Evolutionary conservation across 345 rosid genomes (phyloP), one percentile per base, ranked within the genome.

Genomic region (Citrus cavaleriei): DNA sequence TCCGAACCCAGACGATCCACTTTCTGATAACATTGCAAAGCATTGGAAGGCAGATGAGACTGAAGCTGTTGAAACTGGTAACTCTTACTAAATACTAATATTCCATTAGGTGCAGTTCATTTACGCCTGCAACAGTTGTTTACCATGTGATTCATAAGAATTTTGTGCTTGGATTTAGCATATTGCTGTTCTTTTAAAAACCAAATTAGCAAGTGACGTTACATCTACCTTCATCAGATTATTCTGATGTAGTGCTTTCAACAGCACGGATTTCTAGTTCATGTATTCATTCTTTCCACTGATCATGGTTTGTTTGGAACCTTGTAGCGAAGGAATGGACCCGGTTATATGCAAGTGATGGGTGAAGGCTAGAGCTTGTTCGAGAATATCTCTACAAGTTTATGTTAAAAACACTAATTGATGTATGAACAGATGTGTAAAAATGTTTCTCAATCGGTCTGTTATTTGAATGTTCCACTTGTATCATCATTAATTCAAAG

Each of bases 261-360:
- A 51, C 22, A 16, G 21, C 57, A 51, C 22, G 1, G 22, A 51
- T 28, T 49, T 27, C 57, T 10, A 21, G 28, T 40, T 42, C 28
- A 38, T 16, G 4, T 37, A 46, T 9, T 73, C 55, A 34, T 25
- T 6, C 19, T 16, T 27, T 16, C 6, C 10, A 32, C 46, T 72
- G 28, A 54, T 32, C 13, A 28, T 32, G 19, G 4, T 21, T 42
- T 55, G 35, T n/a, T 75, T 64, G 25, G 70, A 10, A 76, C 51
- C 46, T 22, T 75, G 87, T 95, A 96, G 98, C 98, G 1, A 96
- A 94, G 85, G 97, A 94, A 90, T 96, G 99, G 98, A 94, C 98
- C 74, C 91, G 94, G 78, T 85, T 90, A 80, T 92, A 96, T 80
- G 98, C 98, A 69, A 91, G 89, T 35, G 97, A 94, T 2, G 97